These are phyloP conservation scores for Fraxinus albicans DNA, from an alignment of 305 asterid species.

Conservation along the genomic window DNA sequence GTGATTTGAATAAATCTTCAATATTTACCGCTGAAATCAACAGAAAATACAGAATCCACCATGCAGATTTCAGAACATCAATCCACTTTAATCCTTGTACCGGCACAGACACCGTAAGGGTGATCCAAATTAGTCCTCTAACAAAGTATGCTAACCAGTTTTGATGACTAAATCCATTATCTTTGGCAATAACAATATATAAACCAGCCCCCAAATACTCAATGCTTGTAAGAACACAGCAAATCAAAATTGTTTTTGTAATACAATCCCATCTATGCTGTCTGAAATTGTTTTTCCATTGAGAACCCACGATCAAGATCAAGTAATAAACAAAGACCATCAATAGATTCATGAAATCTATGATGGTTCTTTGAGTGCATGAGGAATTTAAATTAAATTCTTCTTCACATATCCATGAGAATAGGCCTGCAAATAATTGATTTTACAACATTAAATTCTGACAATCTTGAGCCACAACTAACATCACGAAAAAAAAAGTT, in stretches of 20 bases:
- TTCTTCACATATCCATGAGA: slow-evolving; percentile 37
- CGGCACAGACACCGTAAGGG: slow-evolving; percentile 42
- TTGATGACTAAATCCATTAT: slow-evolving; percentile 20
- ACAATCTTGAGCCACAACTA: background rate
- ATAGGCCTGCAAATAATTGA: slow-evolving; percentile 37
- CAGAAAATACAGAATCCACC: slow-evolving; percentile 60
- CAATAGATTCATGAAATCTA: slow-evolving; percentile 44
- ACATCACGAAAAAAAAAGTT: background rate
- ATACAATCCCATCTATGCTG: slow-evolving; percentile 37
- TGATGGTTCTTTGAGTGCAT: slow-evolving; percentile 29
- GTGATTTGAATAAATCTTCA: slow-evolving; percentile 26
- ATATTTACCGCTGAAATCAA: slow-evolving; percentile 43
- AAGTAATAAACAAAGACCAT: slow-evolving; percentile 35
- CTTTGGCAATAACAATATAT: slow-evolving; percentile 16
- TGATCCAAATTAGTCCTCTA: slow-evolving; percentile 57
- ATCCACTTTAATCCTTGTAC: slow-evolving; percentile 45
- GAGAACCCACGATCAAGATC: slow-evolving; percentile 23
- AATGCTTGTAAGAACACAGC: slow-evolving; percentile 47
- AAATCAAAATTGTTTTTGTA: slow-evolving; percentile 23
- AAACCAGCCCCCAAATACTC: slow-evolving; percentile 35
- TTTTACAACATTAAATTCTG: background rate
- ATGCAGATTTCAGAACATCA: slow-evolving; percentile 37
- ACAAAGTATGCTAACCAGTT: slow-evolving; percentile 33
- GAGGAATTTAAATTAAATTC: slow-evolving; percentile 30
- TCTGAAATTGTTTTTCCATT: slow-evolving; percentile 19